Evolutionary conservation across 495 filamentous ascomycete genomes (phyloP), one percentile per base, ranked within the genome.

Genomic region (Wilcoxina mikolae): DNA sequence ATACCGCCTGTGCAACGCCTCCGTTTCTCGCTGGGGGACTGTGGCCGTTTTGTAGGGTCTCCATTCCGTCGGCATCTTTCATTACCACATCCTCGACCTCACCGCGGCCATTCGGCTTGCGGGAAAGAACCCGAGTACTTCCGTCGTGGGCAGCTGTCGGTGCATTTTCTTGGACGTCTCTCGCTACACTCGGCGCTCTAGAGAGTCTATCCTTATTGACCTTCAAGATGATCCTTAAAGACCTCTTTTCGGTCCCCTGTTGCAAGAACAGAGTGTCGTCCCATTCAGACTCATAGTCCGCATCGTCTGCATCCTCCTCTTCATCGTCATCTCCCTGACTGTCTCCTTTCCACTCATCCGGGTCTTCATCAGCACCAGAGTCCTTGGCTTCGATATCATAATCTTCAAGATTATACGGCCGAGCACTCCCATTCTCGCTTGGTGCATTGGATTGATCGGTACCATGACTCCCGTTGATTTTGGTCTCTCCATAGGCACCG

Each of bases 401-500:
- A 17, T 17, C 4, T 20, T 23, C 3, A 23, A 17, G 11, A 10
- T 22, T 10, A 18, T 17, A 17, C 15, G 43, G 43, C 23, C 11
- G n/a, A 2, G n/a, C n/a, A 18, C 11, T 24, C 43, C 22, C 43
- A 12, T 7, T 29, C 5, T n/a, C 15, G 24, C 27, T 54, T 17
- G 50, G 56, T 2, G 58, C 56, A 27, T 54, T 60, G n/a, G n/a
- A n/a, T n/a, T n/a, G n/a, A n/a, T n/a, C n/a, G 27, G 61, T 58
- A 11, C 61, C 61, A 49, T 64, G 60, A 9, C 61, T 58, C 9
- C 61, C 62, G 23, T 60, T 65, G 28, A 58, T 64, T 42, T 61
- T 65, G 12, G 53, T 45, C 47, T 65, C 63, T 2, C 87, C 87
- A 65, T 94, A 95, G 38, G 80, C 68, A 11, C 91, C 85, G 17